Conservation (phyloP, 148 eudicot species). For the Drosera capensis region DNA sequence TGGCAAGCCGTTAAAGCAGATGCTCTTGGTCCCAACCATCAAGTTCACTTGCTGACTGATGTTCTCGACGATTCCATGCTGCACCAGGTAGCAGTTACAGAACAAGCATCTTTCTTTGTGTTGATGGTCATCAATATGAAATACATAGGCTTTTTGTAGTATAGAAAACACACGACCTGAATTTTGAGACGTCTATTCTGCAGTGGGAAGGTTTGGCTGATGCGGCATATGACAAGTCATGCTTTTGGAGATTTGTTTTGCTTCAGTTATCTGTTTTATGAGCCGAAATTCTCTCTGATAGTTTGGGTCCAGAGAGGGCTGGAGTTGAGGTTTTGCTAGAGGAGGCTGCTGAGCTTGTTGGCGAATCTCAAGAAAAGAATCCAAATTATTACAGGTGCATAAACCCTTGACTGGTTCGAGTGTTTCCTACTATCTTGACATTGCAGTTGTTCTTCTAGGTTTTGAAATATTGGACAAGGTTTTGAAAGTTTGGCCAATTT, state of each 20-base stretch:
- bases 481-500: too few relatives aligned
- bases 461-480: background rate
- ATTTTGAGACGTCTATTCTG: conserved; percentile 1
- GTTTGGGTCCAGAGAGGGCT: conserved; percentile 47
- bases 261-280: conserved; percentile 58
- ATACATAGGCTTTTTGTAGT: background rate
- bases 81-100: conserved; percentile 45
- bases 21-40: conserved; percentile 85
- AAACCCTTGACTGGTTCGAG: background rate
- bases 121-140: too few relatives aligned
- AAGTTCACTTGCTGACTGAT: conserved; percentile 45
- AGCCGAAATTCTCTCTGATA: conserved; percentile 60
- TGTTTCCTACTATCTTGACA: too few relatives aligned
- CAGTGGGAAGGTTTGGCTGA: conserved; percentile 95
- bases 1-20: conserved; percentile 92
- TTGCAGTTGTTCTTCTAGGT: background rate
- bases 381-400: conserved; percentile 86
- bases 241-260: conserved; percentile 96
- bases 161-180: background rate
- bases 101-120: background rate
- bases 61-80: conserved; percentile 91
- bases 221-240: conserved; percentile 52
- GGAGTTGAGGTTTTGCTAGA: conserved; percentile 74
- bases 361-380: conserved; percentile 61
- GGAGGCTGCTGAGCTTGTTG: conserved; percentile 99